These are phyloP conservation scores for Raphanus sativus DNA, from an alignment of 345 rosid species.

Conservation along the genomic window DNA sequence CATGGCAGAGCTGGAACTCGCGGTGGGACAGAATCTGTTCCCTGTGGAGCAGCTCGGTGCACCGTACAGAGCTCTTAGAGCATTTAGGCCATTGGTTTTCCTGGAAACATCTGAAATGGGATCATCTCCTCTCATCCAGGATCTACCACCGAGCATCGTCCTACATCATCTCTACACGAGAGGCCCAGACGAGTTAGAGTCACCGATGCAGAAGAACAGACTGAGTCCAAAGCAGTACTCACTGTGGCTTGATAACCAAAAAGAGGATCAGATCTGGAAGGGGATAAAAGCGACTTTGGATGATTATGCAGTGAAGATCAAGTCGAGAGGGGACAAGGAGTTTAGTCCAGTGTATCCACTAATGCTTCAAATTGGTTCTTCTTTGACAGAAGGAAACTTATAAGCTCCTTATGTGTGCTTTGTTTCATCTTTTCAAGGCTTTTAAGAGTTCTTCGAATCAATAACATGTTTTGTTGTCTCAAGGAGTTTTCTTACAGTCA, in stretches of 20 bases:
- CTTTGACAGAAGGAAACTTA: conserved; percentile 41
- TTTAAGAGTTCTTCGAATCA: not conserved
- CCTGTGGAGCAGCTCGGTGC: conserved; percentile 98
- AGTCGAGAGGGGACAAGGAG: conserved; percentile 95
- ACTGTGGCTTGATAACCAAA: conserved; percentile 90
- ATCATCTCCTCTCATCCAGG: conserved; percentile 82
- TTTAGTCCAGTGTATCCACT: conserved; percentile 94
- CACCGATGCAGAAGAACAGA: conserved; percentile 86
- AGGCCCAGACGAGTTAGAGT: conserved; percentile 85
- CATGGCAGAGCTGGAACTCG: conserved; percentile 98
- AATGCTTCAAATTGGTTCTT: conserved; percentile 82
- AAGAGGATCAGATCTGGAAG: conserved; percentile 98
- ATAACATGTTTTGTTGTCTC: not conserved
- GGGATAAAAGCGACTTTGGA: conserved; percentile 93
- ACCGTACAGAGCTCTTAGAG: conserved; percentile 93
- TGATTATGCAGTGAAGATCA: conserved; percentile 77
- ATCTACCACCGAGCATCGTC: conserved; percentile 81
- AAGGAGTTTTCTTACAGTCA: not conserved
- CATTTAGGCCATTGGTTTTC: conserved; percentile 90
- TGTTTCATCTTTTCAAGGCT: not conserved
- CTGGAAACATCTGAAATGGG: conserved; percentile 84
- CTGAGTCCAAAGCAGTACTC: conserved; percentile 84
- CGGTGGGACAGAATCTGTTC: conserved; percentile 90
- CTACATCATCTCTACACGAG: conserved; percentile 92
- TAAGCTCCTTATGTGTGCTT: conserved; percentile 8